Base-by-base conservation (phyloP, 345 rosid genomes). In the Salix udensis region DNA sequence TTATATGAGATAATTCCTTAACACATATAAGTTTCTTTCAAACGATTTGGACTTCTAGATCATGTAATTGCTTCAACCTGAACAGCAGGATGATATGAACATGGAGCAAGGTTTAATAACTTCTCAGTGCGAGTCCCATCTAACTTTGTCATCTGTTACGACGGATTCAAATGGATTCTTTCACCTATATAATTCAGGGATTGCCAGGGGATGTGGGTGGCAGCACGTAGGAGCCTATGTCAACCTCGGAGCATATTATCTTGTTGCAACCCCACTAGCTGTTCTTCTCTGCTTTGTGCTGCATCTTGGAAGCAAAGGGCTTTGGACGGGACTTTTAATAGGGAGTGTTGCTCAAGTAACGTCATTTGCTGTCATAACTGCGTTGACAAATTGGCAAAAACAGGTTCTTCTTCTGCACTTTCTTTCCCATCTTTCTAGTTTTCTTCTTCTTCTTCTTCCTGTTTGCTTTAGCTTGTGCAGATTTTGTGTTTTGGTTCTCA, bases 121-220 rank as follows among this genome's bases (percentile, higher is more conserved):
- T 5, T 34, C 37, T 34, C 37, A 34, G 6, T 34, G 6, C 37
- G 6, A 34, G 37, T 34, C 37, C 37, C 37, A 34, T 34, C 37
- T 34, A 34, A 34, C 37, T 34, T 34, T 34, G 37, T 34, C 37
- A 34, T 34, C 37, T 34, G 37, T 34, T 34, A 34, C 37, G 37
- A 34, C 37, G 37, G 37, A 34, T 34, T 4, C 37, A 34, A 34
- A 5, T 34, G 6, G 6, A 34, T 34, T 34, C 37, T 34, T 34
- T 34, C 37, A 34, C 37, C 37, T 5, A 5, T 5, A 34, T 34
- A 34, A 34, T 34, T 0, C 73, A 78, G 81, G 81, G 15, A 36
- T 78, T 72, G 76, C 76, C 2, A 78, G 76, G 13, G 80, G 80
- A 65, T 48, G 80, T 72, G 80, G 80, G 50, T 78, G 81, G 81